Base-by-base conservation (phyloP, 306 rosid species). In the Fagus crenata region DNA sequence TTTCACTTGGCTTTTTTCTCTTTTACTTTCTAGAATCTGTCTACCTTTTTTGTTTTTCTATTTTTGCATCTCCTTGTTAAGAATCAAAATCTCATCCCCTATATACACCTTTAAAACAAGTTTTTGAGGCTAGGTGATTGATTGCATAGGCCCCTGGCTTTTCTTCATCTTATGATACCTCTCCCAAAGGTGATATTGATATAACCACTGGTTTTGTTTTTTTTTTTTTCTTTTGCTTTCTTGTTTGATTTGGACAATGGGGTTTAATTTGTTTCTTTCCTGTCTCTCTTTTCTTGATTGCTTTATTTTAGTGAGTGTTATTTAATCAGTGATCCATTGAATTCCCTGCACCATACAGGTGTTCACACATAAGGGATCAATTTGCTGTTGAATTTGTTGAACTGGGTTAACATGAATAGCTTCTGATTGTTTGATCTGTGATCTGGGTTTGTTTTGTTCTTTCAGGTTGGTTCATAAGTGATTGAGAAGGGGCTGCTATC, bases 21-120 rank as follows among this genome's bases (percentile, higher is more conserved):
- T 69, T 84, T 43, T 28, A 32, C 82, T 70, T 22, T 81, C 69
- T 82, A 64, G 70, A 79, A 84, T 82, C 65, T 22, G 28, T 18
- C 71, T 78, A 36, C 39, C 60, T 49, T 58, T 72, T 73, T 32
- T n/a, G 7, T 58, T 15, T 60, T 36, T 36, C 70, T 35, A 12
- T 46, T 22, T 33, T 49, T 83, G 5, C 63, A 67, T 56, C 9
- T 72, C 61, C 49, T 53, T 49, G 71, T 69, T 56, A 9, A 11
- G 7, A 0, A 15, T 40, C 61, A 58, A n/a, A 41, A 14, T 53
- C 63, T 39, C 60, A 1, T 59, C 49, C 37, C 28, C 46, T 54
- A 71, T 14, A 36, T 28, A 41, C 33, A 72, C 7, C 14, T 17
- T 7, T 67, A 39, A 14, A 67, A 49, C 41, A 56, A 39, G 7